A percentile compares a stretch with the other conserved stretches of the same genome.
phyloP scores from a whole-genome alignment of 2,329 filamentous ascomycete genomes.

The Trichophaea hybrida region DNA sequence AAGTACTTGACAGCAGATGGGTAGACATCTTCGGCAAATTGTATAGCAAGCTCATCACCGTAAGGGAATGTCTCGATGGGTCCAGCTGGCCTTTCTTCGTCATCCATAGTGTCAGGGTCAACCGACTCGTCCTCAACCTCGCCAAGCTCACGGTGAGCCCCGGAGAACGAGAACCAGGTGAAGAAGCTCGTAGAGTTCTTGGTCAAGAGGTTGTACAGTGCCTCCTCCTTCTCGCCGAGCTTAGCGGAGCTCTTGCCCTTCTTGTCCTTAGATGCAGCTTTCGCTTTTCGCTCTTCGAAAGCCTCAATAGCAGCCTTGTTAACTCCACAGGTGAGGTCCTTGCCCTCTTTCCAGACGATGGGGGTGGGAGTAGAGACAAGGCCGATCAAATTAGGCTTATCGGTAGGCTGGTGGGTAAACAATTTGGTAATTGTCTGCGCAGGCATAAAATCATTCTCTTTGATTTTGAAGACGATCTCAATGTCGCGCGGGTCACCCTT shows the following conservation, averaged over 20 bases:
- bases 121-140: constrained; percentile 37
- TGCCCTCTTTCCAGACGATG: constrained; percentile 74
- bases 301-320: constrained; percentile 58
- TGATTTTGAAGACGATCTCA: constrained; percentile 48
- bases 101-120: constrained; percentile 37
- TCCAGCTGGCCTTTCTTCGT: constrained; percentile 49
- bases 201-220: constrained; percentile 42
- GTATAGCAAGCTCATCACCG: constrained; percentile 67
- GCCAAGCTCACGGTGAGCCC: constrained; percentile 30
- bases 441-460: constrained; percentile 70
- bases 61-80: constrained; percentile 75
- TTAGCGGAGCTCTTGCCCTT: constrained; percentile 28
- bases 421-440: constrained; percentile 72
- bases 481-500: constrained; percentile 68
- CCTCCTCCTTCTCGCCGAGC: constrained; percentile 36
- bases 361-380: constrained; percentile 78
- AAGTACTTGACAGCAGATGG: constrained; percentile 82
- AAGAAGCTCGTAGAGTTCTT: constrained; percentile 26
- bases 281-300: constrained; percentile 47
- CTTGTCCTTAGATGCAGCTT: constrained; percentile 23
- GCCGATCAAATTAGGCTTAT: constrained; percentile 46
- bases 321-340: constrained; percentile 71
- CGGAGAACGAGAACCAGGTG: constrained; percentile 25
- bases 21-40: constrained; percentile 77
- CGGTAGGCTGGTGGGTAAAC: constrained; percentile 66